Conservation (phyloP, 2,329 filamentous ascomycete genomes). For the Apiospora arundinis region DNA sequence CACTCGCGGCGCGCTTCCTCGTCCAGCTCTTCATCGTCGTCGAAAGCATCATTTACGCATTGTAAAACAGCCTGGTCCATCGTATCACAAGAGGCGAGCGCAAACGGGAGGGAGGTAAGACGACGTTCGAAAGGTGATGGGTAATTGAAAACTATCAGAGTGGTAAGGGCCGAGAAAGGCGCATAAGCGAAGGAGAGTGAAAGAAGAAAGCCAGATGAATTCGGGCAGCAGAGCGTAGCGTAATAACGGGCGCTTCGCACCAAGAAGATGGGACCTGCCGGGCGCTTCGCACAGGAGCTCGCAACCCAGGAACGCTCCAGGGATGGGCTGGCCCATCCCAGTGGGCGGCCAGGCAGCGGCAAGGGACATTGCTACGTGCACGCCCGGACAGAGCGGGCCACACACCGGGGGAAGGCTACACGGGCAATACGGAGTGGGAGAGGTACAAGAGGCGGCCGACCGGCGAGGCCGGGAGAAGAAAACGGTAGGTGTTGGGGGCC, state of each 20-base stretch:
- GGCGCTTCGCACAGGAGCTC: not conserved
- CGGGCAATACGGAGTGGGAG: not conserved
- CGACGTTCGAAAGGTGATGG: not conserved
- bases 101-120: not conserved
- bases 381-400: not conserved
- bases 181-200: not conserved
- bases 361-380: not conserved
- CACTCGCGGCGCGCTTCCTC: not conserved
- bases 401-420: not conserved
- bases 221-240: not conserved
- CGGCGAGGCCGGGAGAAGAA: constrained; percentile 5
- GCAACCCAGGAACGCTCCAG: not conserved
- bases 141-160: not conserved
- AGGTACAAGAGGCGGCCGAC: not conserved
- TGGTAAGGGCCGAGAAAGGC: not conserved
- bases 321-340: not conserved
- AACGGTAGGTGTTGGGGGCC: not conserved
- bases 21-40: not conserved
- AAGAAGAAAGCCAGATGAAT: not conserved
- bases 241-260: constrained; percentile 4
- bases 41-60: not conserved
- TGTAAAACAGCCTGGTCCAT: not conserved
- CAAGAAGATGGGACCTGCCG: not conserved
- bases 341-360: not conserved
- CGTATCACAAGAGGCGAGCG: not conserved